Base-by-base conservation (phyloP, 768 basidiomycete genomes). In the Tulasnella calospora region DNA sequence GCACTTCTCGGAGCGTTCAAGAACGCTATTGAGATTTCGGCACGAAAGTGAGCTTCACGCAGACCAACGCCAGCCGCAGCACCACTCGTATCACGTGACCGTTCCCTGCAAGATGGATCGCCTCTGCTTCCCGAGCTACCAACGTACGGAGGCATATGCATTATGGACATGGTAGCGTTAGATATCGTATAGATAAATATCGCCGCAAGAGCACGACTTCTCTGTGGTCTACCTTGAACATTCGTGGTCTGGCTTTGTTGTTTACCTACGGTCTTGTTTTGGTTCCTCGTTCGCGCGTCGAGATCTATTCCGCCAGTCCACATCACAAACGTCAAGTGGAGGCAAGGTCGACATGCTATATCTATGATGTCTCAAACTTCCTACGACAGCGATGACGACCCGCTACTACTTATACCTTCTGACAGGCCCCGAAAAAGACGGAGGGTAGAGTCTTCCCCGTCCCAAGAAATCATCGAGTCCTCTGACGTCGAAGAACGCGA, bases 1-100 rank as follows among this genome's bases (percentile, higher is more conserved):
- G 95, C 95, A 0, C 84, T 99, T 79, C 86, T 99, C 5, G 96
- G 93, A 4, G 93, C 93, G 7, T 97, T 98, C 87, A 99, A 99
- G 84, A 92, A 94, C 80, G 90, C 94, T 0, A 93, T 98, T 9
- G 94, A 97, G 80, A 80, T 87, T 23, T 82, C 82, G 7, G 67
- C 61, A 36, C 40, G 41, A 19, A 78, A 78, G 23, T 78, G 61
- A 67, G 33, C 3, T 12, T 51, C 23, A 6, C 55, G 5, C 23
- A 67, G 4, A 27, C 61, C 61, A 67, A 67, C 27, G 61, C 27
- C 1, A 33, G 27, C 5, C 10, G 7, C 1, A 47, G 57, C 57
- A 10, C 57, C 7, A 0, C 30, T 35, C 27, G 27, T 67, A 35
- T 33, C 61, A 67, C 33, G 61, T 67, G 61, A 67, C 33, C 61